A percentile compares a stretch with the other conserved stretches of the same genome.
These are phyloP conservation scores for Westerdykella aurantiaca DNA, from an alignment of 2,329 filamentous ascomycete species.

Conservation along the genomic window DNA sequence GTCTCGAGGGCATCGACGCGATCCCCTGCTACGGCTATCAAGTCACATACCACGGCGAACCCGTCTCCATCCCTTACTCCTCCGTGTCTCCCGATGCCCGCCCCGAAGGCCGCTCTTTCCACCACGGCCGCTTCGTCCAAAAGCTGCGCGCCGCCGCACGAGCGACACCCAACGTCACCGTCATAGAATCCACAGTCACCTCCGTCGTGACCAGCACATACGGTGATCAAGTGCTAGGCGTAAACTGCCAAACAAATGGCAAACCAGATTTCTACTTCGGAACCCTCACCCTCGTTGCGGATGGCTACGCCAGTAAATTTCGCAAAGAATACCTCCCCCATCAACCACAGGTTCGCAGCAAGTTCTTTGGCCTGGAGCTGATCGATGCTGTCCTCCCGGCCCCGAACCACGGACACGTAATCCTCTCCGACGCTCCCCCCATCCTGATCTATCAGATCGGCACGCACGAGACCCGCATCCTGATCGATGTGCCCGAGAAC, in stretches of 20 bases:
- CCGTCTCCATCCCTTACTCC: constrained; percentile 68
- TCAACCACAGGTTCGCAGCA: constrained; percentile 66
- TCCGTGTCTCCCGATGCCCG: constrained; percentile 26
- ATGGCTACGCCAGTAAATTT: constrained; percentile 91
- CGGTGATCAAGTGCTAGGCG: constrained; percentile 71
- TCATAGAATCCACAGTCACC: constrained; percentile 83
- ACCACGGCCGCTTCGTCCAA: constrained; percentile 89
- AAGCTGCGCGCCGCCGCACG: constrained; percentile 71
- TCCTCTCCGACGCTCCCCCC: constrained; percentile 71
- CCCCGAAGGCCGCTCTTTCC: constrained; percentile 75
- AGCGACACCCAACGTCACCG: constrained; percentile 73
- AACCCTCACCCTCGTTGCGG: constrained; percentile 78
- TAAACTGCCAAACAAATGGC: constrained; percentile 65
- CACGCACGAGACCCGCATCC: constrained; percentile 81
- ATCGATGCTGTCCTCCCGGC: constrained; percentile 77
- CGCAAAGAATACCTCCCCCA: constrained; percentile 68
- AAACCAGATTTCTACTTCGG: constrained; percentile 74
- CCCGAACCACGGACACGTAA: constrained; percentile 75
- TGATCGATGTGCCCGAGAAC: constrained; percentile 80
- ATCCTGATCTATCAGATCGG: constrained; percentile 96
- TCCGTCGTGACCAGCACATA: constrained; percentile 66
- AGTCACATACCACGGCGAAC: constrained; percentile 71
- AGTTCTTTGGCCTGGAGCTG: constrained; percentile 91
- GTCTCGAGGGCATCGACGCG: constrained; percentile 83
- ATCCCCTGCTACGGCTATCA: constrained; percentile 80